Evolutionary conservation across 2,329 filamentous ascomycete genomes (phyloP).

Genomic region (Microsporum canis): DNA sequence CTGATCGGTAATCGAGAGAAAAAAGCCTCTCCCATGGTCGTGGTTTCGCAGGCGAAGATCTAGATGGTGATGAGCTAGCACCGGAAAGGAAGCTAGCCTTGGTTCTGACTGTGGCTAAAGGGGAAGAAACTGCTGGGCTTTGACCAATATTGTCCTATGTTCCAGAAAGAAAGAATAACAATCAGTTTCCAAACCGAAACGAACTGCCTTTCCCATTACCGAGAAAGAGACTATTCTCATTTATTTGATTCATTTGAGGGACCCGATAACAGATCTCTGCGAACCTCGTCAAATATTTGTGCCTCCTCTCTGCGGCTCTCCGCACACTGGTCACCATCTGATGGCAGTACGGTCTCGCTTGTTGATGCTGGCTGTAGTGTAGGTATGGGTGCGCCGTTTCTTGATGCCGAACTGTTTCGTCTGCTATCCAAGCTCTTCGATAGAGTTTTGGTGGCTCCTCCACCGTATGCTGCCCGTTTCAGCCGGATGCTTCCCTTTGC

Average conservation of each 20-base stretch:
- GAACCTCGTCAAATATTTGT: conserved; percentile 38
- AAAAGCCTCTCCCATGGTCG: conserved; percentile 35
- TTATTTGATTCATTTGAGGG: conserved; percentile 19
- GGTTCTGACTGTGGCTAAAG: background rate
- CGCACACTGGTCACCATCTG: conserved; percentile 25
- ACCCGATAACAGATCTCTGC: conserved; percentile 36
- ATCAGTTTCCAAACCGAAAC: conserved; percentile 12
- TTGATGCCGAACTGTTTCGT: conserved; percentile 75
- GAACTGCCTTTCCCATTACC: background rate
- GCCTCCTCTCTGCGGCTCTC: conserved; percentile 29
- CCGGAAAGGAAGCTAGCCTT: background rate
- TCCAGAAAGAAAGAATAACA: conserved; percentile 4
- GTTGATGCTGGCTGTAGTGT: conserved; percentile 26
- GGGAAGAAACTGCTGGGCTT: background rate
- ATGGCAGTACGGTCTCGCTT: conserved; percentile 26
- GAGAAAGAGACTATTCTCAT: background rate
- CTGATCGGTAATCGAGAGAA: conserved; percentile 33
- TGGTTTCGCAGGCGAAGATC: conserved; percentile 19
- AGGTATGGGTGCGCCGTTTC: conserved; percentile 47
- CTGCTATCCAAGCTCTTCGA: conserved; percentile 86
- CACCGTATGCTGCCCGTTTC: conserved; percentile 47
- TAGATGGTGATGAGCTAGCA: conserved; percentile 15
- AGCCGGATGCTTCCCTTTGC: conserved; percentile 58
- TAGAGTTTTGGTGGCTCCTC: conserved; percentile 63
- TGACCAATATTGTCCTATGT: conserved; percentile 10